A percentile compares a stretch with the other conserved stretches of the same genome.
Conservation (phyloP, 805 yeast species). For the Candida taoyuanica region DNA sequence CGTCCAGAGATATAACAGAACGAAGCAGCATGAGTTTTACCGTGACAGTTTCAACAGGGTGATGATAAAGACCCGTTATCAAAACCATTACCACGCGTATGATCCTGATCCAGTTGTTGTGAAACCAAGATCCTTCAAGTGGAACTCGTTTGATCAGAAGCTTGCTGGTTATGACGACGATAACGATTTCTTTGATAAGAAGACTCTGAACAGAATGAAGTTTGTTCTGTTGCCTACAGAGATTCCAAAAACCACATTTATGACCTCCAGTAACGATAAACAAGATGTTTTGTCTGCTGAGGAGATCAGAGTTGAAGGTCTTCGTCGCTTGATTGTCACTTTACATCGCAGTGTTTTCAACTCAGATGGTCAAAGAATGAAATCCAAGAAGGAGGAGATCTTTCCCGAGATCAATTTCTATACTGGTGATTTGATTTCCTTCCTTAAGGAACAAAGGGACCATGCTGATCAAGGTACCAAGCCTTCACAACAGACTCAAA, state of each 20-base stretch:
- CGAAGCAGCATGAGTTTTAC: slow-evolving; percentile 29
- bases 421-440: slow-evolving; percentile 76
- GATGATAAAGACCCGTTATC: slow-evolving; percentile 73
- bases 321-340: slow-evolving; percentile 58
- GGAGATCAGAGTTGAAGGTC: slow-evolving; percentile 89
- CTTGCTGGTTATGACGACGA: slow-evolving; percentile 90
- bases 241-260: slow-evolving; percentile 47
- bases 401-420: slow-evolving; percentile 79
- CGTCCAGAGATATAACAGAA: slow-evolving; percentile 66
- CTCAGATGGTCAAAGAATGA: slow-evolving; percentile 36
- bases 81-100: slow-evolving; percentile 56
- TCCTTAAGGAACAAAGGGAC: slow-evolving; percentile 42
- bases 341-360: slow-evolving; percentile 55
- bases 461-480: no score
- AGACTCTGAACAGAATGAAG: slow-evolving; percentile 57
- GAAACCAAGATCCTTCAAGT: slow-evolving; percentile 57
- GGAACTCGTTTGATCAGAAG: slow-evolving; percentile 89
- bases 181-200: slow-evolving; percentile 51
- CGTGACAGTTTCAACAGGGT: slow-evolving; percentile 41
- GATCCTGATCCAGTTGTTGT: slow-evolving; percentile 51
- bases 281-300: slow-evolving; percentile 71
- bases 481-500: no score
- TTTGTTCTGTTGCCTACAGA: slow-evolving; percentile 81
- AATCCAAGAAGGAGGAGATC: slow-evolving; percentile 39
- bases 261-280: slow-evolving; percentile 34